Conservation (phyloP, 2,329 filamentous ascomycete genomes). For the Hypoxylon sp. region DNA sequence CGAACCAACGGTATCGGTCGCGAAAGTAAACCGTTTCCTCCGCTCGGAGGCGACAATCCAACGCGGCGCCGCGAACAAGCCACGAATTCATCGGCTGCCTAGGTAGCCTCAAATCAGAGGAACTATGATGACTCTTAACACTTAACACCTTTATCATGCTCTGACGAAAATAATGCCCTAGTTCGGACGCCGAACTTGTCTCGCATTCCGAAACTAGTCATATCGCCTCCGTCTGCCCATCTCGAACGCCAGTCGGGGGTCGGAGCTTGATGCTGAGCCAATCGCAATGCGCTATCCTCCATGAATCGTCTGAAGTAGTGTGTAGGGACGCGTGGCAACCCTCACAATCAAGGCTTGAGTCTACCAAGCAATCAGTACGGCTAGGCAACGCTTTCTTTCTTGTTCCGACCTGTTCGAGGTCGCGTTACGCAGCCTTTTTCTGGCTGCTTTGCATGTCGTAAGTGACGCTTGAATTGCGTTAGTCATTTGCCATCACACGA, state of each 20-base stretch:
- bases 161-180: conserved; percentile 6
- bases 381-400: conserved; percentile 36
- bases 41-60: conserved; percentile 27
- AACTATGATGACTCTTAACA: conserved; percentile 25
- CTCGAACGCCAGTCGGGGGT: conserved; percentile 20
- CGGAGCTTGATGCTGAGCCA: conserved; percentile 19
- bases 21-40: conserved; percentile 14
- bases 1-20: conserved; percentile 22
- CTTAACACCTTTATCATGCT: too few relatives aligned
- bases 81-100: conserved; percentile 24
- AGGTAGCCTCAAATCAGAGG: not conserved
- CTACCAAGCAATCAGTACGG: not conserved
- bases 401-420: conserved; percentile 39
- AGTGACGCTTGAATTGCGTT: conserved; percentile 21
- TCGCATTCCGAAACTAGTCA: conserved; percentile 13
- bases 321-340: conserved; percentile 37
- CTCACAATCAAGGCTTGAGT: conserved; percentile 20
- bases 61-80: conserved; percentile 22
- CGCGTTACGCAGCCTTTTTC: conserved; percentile 31
- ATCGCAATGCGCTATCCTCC: conserved; percentile 17
- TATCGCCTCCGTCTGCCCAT: conserved; percentile 25
- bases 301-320: conserved; percentile 19
- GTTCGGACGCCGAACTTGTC: conserved; percentile 20
- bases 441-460: conserved; percentile 29
- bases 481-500: conserved; percentile 32